Evolutionary conservation across 768 basidiomycete genomes (phyloP).

Genomic region (Megacollybia marginata): DNA sequence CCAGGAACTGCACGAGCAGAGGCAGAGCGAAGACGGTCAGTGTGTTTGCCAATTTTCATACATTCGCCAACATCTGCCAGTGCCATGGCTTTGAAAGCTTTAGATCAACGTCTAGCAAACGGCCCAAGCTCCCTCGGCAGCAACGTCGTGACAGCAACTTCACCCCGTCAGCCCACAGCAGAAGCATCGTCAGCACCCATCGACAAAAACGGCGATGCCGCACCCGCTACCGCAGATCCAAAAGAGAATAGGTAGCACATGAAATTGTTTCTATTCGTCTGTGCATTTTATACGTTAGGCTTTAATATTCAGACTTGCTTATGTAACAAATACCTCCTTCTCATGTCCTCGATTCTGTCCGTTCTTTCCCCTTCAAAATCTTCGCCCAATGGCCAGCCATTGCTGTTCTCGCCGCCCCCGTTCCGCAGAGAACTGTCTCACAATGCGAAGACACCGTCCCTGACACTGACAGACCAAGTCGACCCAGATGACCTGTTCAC

Average conservation of each 20-base stretch:
- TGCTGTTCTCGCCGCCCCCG: conserved; percentile 5
- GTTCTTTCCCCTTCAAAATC: neutral
- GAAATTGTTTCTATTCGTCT: too few relatives aligned
- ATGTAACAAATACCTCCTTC: neutral
- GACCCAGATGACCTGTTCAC: conserved; percentile 73
- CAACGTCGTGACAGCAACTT: conserved; percentile 20
- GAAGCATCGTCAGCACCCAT: conserved; percentile 19
- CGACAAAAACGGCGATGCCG: conserved; percentile 9
- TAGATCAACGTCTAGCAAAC: conserved; percentile 86
- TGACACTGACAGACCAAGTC: conserved; percentile 21
- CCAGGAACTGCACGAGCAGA: conserved; percentile 92
- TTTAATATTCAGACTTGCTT: conserved; percentile 1
- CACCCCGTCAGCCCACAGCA: conserved; percentile 25
- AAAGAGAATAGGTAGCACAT: too few relatives aligned
- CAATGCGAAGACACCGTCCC: neutral
- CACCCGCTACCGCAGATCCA: conserved; percentile 1
- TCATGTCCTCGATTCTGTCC: neutral
- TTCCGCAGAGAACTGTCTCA: conserved; percentile 11
- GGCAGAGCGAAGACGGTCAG: conserved; percentile 89
- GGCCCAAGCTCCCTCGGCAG: conserved; percentile 28
- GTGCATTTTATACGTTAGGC: too few relatives aligned
- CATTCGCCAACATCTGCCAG: conserved; percentile 32
- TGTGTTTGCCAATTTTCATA: conserved; percentile 1
- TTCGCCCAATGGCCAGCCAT: conserved; percentile 15
- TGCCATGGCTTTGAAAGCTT: conserved; percentile 92